Conservation (phyloP, 176 grass and related monocot genomes). For the Hordeum marinum region DNA sequence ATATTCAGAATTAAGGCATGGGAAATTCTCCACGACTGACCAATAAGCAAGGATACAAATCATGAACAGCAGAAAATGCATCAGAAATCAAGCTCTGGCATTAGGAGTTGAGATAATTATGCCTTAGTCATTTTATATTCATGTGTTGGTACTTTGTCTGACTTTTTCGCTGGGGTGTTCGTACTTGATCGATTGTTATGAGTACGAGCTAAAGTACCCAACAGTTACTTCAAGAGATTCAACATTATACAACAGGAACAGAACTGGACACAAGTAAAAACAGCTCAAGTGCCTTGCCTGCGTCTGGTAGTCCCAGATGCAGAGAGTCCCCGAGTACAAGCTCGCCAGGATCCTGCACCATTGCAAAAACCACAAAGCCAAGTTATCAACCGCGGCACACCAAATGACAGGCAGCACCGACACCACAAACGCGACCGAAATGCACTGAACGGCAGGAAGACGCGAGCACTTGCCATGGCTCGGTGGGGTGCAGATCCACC, state of each 20-base stretch:
- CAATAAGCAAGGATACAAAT: neutral
- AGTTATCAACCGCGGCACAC: neutral
- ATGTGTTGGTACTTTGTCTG: neutral
- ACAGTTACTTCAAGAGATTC: neutral
- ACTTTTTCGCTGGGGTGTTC: neutral
- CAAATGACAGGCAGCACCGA: neutral
- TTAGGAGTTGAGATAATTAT: neutral
- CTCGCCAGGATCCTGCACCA: constrained; percentile 86
- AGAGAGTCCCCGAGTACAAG: constrained; percentile 90
- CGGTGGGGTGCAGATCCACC: constrained; percentile 94
- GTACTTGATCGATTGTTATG: neutral
- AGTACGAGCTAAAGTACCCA: neutral
- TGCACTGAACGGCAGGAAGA: neutral
- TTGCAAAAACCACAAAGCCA: constrained; percentile 15
- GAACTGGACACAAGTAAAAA: neutral
- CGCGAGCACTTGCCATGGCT: constrained; percentile 74
- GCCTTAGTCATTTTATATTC: neutral
- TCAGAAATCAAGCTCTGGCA: neutral
- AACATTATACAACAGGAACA: neutral
- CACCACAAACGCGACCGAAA: neutral
- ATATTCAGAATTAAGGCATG: neutral
- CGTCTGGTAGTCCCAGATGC: constrained; percentile 98
- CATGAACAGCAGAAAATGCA: neutral
- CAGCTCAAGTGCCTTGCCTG: constrained; percentile 46
- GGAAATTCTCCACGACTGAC: neutral